These are phyloP conservation scores for Rhizomucor miehei DNA, from an alignment of 371 early-diverging fungal species.

Conservation along the genomic window DNA sequence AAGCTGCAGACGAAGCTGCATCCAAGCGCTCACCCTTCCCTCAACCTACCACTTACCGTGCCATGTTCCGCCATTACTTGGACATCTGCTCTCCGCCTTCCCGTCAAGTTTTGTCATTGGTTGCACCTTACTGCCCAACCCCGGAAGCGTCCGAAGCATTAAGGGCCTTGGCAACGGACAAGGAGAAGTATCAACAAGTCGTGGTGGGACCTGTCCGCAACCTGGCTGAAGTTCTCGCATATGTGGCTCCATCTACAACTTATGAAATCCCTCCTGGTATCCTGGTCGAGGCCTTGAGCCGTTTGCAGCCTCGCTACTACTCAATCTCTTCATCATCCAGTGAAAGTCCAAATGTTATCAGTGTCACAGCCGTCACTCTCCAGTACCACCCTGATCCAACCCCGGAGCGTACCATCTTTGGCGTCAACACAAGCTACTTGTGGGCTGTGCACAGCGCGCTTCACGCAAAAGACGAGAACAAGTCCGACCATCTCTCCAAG, in stretches of 20 bases:
- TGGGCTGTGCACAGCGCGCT: constrained; percentile 43
- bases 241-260: constrained; percentile 26
- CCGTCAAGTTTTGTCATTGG: constrained; percentile 57
- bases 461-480: constrained; percentile 20
- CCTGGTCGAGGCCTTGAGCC: constrained; percentile 76
- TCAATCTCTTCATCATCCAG: constrained; percentile 87
- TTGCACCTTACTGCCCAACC: constrained; percentile 58
- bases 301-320: constrained; percentile 90
- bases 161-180: constrained; percentile 63
- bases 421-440: constrained; percentile 77
- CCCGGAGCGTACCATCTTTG: constrained; percentile 59
- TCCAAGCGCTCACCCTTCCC: constrained; percentile 85
- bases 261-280: constrained; percentile 63
- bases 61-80: constrained; percentile 87
- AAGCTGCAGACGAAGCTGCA: constrained; percentile 63
- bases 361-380: constrained; percentile 87
- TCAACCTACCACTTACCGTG: constrained; percentile 80
- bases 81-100: constrained; percentile 79
- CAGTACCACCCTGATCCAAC: constrained; percentile 61
- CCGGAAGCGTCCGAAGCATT: constrained; percentile 52
- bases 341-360: constrained; percentile 67
- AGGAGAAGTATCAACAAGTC: constrained; percentile 62
- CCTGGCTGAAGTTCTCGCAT: constrained; percentile 64
- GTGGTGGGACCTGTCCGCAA: constrained; percentile 64
- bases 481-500: neutral